These are phyloP conservation scores for Solanum hybrid DNA, from an alignment of 305 asterid species.

Conservation along the genomic window DNA sequence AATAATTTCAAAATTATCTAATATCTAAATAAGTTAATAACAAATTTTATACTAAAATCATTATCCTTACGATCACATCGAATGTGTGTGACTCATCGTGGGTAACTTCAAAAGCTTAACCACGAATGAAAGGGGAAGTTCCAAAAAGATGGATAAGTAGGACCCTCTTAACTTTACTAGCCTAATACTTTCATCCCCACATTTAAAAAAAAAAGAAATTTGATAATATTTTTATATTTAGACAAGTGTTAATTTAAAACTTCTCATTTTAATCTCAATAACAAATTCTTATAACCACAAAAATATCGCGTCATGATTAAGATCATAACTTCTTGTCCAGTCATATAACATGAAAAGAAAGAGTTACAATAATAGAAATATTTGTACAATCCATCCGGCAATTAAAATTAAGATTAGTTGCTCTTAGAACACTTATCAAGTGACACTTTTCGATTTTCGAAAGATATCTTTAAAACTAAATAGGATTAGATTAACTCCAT, in stretches of 20 bases:
- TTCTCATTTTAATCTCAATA: neutral
- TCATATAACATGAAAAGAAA: neutral
- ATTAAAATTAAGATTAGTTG: neutral
- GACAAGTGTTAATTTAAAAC: neutral
- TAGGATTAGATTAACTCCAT: neutral
- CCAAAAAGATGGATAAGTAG: neutral
- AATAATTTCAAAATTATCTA: neutral
- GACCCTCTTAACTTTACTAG: neutral
- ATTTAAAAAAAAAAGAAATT: neutral
- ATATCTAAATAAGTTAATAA: neutral
- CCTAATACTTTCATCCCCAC: neutral
- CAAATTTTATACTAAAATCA: neutral
- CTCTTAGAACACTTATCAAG: neutral
- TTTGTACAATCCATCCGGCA: neutral
- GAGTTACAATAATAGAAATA: neutral
- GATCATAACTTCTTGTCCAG: neutral
- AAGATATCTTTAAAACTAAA: neutral
- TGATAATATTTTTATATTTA: neutral
- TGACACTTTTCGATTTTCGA: no score
- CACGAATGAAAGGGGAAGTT: neutral
- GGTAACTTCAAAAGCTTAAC: neutral
- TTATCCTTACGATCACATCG: neutral
- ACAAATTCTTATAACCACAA: neutral
- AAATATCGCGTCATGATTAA: neutral
- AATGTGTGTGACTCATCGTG: neutral